Percentiles rank a stretch among this genome's conserved stretches.
Conservation (phyloP, 371 early-diverging fungal genomes). For the Apophysomyces ossiformis region DNA sequence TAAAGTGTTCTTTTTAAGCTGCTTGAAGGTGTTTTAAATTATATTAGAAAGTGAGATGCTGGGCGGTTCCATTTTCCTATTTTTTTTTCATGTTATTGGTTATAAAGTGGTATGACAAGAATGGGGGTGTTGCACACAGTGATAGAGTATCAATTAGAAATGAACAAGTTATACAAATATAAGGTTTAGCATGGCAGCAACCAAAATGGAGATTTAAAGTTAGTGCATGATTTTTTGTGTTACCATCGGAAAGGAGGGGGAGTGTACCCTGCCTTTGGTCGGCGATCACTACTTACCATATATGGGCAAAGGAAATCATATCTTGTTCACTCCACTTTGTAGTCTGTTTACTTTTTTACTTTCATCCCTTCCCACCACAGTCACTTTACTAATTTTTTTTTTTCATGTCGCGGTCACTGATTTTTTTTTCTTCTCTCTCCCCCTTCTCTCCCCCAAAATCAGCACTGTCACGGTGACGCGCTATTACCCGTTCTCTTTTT, state of each 20-base stretch:
- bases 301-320: constrained; percentile 6
- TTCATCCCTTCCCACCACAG: neutral
- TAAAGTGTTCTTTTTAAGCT: too few species aligned
- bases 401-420: neutral
- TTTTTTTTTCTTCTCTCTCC: neutral
- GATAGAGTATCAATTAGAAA: too few species aligned
- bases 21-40: too few species aligned
- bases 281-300: neutral
- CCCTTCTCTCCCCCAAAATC: too few species aligned
- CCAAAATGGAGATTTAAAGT: neutral
- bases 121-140: too few species aligned
- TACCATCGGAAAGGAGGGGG: neutral
- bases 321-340: neutral
- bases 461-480: neutral
- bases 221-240: neutral
- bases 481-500: neutral
- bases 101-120: too few species aligned
- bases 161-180: neutral
- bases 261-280: neutral
- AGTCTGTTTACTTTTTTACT: neutral
- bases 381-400: constrained; percentile 2
- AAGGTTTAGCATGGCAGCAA: neutral
- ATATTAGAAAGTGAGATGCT: too few species aligned
- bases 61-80: too few species aligned
- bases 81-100: too few species aligned